Percentiles rank a stretch among this genome's conserved stretches.
Evolutionary conservation across 2,329 filamentous ascomycete species (phyloP).

Genomic region (Neonectria punicea): DNA sequence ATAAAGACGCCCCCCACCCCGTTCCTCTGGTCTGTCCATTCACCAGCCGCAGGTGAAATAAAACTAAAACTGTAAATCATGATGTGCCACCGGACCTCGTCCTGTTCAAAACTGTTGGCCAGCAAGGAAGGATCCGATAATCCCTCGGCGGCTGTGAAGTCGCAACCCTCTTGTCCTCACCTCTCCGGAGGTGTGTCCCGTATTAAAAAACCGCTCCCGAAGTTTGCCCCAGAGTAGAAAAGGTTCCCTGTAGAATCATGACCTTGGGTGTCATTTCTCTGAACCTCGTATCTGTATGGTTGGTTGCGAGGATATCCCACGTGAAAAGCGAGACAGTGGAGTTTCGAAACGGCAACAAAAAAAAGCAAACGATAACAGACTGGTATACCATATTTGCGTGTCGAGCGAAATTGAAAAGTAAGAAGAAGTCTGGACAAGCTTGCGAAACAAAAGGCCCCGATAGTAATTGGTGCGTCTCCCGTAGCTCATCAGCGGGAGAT

Average conservation of each 20-base stretch:
- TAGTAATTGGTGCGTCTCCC: conserved; percentile 3
- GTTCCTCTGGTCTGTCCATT: conserved; percentile 4
- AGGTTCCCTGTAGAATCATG: neutral
- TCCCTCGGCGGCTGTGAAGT: conserved; percentile 13
- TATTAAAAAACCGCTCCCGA: conserved; percentile 12
- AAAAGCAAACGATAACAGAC: conserved; percentile 24
- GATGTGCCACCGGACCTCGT: conserved; percentile 14
- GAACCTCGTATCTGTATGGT: conserved; percentile 11
- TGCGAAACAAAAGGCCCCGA: conserved; percentile 1
- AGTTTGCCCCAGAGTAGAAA: neutral
- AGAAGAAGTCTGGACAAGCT: conserved; percentile 22
- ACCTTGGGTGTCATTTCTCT: conserved; percentile 8
- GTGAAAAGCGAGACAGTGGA: conserved; percentile 7
- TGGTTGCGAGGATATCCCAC: conserved; percentile 3
- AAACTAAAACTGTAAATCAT: conserved; percentile 17
- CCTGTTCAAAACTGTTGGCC: conserved; percentile 2
- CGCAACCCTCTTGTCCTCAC: neutral
- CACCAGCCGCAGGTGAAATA: conserved; percentile 8
- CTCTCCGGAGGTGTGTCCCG: neutral
- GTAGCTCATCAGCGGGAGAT: conserved; percentile 13
- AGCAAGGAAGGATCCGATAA: conserved; percentile 19
- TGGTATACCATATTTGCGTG: conserved; percentile 24
- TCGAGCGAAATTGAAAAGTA: conserved; percentile 4
- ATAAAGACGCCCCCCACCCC: conserved; percentile 28
- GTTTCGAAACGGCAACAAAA: conserved; percentile 9